Conservation (phyloP, 306 rosid species). For the Medicago arabica region DNA sequence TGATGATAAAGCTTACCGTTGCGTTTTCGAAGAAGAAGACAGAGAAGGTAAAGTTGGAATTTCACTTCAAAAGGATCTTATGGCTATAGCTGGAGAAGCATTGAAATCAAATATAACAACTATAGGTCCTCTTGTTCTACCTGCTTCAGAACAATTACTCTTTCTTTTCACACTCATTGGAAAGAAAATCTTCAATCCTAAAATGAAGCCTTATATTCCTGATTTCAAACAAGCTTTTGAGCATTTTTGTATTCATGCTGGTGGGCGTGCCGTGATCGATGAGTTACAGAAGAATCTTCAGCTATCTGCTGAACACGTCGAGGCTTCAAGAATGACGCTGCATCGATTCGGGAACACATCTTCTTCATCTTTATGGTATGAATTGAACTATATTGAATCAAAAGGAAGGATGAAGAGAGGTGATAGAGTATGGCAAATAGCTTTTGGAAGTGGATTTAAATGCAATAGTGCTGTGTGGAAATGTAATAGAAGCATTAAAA, state of each 20-base stretch:
- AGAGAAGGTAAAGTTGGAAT: conserved; percentile 80
- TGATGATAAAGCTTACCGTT: conserved; percentile 70
- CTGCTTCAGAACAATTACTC: conserved; percentile 82
- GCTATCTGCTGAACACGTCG: conserved; percentile 79
- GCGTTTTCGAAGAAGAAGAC: conserved; percentile 80
- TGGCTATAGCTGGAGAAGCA: conserved; percentile 94
- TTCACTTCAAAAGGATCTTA: conserved; percentile 73
- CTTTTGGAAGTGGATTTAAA: conserved; percentile 57
- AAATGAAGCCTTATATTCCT: conserved; percentile 90
- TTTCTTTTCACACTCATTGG: conserved; percentile 72
- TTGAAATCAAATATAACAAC: conserved; percentile 84
- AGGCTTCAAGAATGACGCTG: conserved; percentile 85
- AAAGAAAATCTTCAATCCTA: conserved; percentile 68
- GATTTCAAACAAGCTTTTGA: conserved; percentile 88
- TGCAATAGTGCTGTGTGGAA: conserved; percentile 89
- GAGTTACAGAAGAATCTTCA: conserved; percentile 86
- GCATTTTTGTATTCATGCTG: conserved; percentile 51
- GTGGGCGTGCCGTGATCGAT: conserved; percentile 80
- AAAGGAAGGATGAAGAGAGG: conserved; percentile 85
- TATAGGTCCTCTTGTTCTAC: conserved; percentile 85
- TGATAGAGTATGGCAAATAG: conserved; percentile 84
- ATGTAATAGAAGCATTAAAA: conserved; percentile 61
- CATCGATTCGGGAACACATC: conserved; percentile 93
- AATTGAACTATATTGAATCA: conserved; percentile 69
- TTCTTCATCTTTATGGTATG: conserved; percentile 88